Conservation (phyloP, 805 yeast genomes). For the Candida rishiriensis region DNA sequence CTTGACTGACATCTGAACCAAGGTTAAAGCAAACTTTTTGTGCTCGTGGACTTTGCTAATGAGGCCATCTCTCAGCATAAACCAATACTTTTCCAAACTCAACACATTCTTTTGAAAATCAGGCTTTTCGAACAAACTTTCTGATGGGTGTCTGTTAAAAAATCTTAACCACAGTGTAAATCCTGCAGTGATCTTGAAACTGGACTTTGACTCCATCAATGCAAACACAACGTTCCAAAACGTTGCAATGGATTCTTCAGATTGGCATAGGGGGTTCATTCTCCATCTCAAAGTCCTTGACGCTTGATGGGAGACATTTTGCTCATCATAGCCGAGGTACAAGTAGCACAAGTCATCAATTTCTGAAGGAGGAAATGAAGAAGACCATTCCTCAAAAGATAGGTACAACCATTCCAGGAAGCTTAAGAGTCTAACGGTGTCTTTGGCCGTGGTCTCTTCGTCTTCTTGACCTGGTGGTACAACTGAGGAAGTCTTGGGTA, state of each 20-base stretch:
- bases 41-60: slow-evolving; percentile 56
- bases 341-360: slow-evolving; percentile 29
- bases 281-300: slow-evolving; percentile 54
- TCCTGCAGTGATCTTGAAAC: slow-evolving; percentile 35
- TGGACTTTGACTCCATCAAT: slow-evolving; percentile 28
- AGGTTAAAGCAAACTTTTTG: slow-evolving; percentile 63
- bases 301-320: slow-evolving; percentile 32
- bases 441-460: slow-evolving; percentile 2
- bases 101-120: slow-evolving; percentile 28
- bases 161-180: slow-evolving; percentile 55
- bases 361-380: neutral
- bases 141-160: slow-evolving; percentile 27
- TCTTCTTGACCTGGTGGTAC: neutral
- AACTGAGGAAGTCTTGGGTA: neutral
- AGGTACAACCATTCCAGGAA: slow-evolving; percentile 36
- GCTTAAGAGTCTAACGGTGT: slow-evolving; percentile 22
- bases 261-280: slow-evolving; percentile 29
- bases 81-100: slow-evolving; percentile 46
- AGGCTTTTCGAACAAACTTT: slow-evolving; percentile 6
- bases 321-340: slow-evolving; percentile 36
- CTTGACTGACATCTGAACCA: slow-evolving; percentile 57
- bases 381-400: slow-evolving; percentile 14
- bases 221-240: slow-evolving; percentile 45
- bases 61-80: slow-evolving; percentile 49
- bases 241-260: slow-evolving; percentile 18